These are phyloP conservation scores for Eremothecium gossypii DNA, from an alignment of 1,139 yeast species.

Conservation along the genomic window DNA sequence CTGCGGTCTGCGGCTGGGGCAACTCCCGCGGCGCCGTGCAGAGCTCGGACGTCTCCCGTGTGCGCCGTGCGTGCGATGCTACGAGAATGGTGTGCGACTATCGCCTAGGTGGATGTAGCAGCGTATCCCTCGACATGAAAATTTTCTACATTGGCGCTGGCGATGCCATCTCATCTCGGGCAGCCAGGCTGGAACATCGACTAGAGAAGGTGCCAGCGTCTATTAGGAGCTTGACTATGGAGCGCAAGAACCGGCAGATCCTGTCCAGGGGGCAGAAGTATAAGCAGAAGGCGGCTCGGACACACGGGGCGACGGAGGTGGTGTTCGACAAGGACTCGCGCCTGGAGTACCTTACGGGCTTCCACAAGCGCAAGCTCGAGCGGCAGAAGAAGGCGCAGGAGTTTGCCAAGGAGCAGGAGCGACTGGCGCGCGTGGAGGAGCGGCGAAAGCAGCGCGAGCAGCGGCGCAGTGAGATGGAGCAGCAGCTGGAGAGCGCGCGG, in stretches of 20 bases:
- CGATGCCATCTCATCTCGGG: not conserved
- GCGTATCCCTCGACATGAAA: too few relatives aligned
- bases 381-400: slow-evolving; percentile 81
- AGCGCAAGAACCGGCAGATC: slow-evolving; percentile 58
- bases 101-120: too few relatives aligned
- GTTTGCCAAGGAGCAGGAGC: slow-evolving; percentile 64
- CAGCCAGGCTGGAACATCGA: not conserved
- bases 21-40: too few relatives aligned
- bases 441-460: slow-evolving; percentile 54
- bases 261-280: slow-evolving; percentile 83
- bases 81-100: too few relatives aligned
- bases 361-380: slow-evolving; percentile 84
- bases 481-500: slow-evolving; percentile 50
- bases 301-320: slow-evolving; percentile 66
- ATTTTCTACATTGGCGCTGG: too few relatives aligned
- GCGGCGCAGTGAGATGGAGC: slow-evolving; percentile 54
- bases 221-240: slow-evolving; percentile 7
- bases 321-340: slow-evolving; percentile 68
- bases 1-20: too few relatives aligned
- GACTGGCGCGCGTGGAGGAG: slow-evolving; percentile 66
- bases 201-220: not conserved
- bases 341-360: slow-evolving; percentile 81
- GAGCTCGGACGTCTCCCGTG: too few relatives aligned
- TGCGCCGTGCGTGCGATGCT: too few relatives aligned
- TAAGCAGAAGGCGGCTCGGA: slow-evolving; percentile 49